Conservation (phyloP, 2,329 filamentous ascomycete species). For the Fusarium bulbicola region DNA sequence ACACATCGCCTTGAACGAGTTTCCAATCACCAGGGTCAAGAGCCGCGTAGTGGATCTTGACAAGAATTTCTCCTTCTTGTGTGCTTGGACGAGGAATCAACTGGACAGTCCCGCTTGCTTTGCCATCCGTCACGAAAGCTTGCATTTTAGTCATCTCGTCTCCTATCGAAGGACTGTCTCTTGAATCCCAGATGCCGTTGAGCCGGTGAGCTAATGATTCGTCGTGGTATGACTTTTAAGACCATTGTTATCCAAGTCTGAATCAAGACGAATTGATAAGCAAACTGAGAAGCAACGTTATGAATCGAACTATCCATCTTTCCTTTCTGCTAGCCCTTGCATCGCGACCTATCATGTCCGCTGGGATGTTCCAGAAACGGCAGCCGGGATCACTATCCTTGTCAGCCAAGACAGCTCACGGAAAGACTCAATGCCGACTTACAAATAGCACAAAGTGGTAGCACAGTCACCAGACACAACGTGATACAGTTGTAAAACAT, state of each 20-base stretch:
- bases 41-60: neutral
- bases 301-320: neutral
- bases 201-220: neutral
- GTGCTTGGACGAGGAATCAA: neutral
- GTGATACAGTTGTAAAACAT: neutral
- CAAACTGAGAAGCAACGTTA: neutral
- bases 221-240: neutral
- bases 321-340: neutral
- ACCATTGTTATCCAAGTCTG: too few relatives aligned
- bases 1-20: neutral
- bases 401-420: neutral
- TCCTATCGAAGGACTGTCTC: too few relatives aligned
- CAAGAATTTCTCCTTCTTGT: neutral
- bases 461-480: neutral
- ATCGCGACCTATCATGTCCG: neutral
- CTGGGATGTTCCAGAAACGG: neutral
- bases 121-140: slow-evolving; percentile 6
- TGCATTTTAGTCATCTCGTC: neutral
- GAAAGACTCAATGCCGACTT: neutral
- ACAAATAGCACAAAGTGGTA: neutral
- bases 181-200: neutral
- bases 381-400: neutral
- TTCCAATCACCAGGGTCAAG: slow-evolving; percentile 15
- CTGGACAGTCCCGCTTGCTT: neutral
- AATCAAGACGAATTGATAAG: neutral